A percentile compares a stretch with the other conserved stretches of the same genome.
These are phyloP conservation scores for Alternaria sp. DNA, from an alignment of 2,329 filamentous ascomycete species.

Conservation along the genomic window DNA sequence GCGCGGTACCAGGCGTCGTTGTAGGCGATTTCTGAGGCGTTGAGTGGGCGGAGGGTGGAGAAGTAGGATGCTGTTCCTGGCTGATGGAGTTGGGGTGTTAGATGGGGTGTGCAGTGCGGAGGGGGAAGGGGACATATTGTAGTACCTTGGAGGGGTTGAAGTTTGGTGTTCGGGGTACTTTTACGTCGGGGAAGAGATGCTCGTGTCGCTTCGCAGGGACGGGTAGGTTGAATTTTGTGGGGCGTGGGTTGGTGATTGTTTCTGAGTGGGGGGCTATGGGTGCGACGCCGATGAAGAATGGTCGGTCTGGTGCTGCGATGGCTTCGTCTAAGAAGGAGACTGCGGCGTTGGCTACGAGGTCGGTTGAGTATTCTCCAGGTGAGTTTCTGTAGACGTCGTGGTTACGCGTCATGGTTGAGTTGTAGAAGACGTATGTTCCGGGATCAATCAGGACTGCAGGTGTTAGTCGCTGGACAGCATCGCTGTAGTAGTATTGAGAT, in stretches of 20 bases:
- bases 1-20: conserved; percentile 61
- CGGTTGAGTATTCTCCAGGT: conserved; percentile 62
- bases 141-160: conserved; percentile 64
- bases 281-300: conserved; percentile 72
- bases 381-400: conserved; percentile 61
- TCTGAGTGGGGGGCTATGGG: conserved; percentile 68
- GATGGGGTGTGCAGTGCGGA: not conserved
- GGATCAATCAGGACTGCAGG: conserved; percentile 62
- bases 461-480: not conserved
- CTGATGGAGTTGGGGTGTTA: not conserved
- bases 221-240: conserved; percentile 56
- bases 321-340: conserved; percentile 68
- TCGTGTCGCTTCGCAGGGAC: conserved; percentile 66
- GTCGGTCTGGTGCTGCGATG: conserved; percentile 55
- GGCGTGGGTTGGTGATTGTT: conserved; percentile 14
- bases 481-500: fast-evolving
- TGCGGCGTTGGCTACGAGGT: conserved; percentile 66
- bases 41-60: conserved; percentile 46
- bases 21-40: conserved; percentile 56
- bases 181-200: conserved; percentile 65
- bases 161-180: conserved; percentile 66
- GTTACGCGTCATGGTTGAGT: conserved; percentile 69
- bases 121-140: no score
- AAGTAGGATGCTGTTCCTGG: conserved; percentile 28
- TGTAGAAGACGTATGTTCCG: conserved; percentile 71